Evolutionary conservation across 108 stramenopile species (phyloP).

Genomic region (Seminavis robusta): DNA sequence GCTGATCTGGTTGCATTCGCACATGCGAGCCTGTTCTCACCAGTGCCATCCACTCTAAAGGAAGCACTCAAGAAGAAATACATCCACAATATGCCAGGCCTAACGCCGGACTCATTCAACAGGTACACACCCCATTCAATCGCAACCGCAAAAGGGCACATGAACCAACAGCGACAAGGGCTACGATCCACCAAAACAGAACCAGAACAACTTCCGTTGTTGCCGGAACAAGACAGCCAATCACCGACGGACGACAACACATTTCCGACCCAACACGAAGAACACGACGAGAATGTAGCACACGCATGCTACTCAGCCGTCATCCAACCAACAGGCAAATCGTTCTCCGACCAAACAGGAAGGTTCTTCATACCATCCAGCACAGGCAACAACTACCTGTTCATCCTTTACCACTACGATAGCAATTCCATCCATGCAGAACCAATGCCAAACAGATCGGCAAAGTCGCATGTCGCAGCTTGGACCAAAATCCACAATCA

Average conservation of each 20-base stretch:
- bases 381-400: slow-evolving; percentile 22
- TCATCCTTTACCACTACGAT: too few species aligned
- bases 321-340: slow-evolving; percentile 7
- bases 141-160: slow-evolving; percentile 25
- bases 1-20: neutral
- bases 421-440: too few species aligned
- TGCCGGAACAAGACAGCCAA: too few species aligned
- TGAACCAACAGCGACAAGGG: slow-evolving; percentile 13
- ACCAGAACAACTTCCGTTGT: too few species aligned
- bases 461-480: too few species aligned
- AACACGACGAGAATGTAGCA: too few species aligned
- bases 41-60: neutral
- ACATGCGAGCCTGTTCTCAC: neutral
- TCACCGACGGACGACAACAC: too few species aligned
- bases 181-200: slow-evolving; percentile 21
- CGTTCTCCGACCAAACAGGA: slow-evolving; percentile 34
- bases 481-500: too few species aligned
- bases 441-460: too few species aligned
- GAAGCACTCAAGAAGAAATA: neutral
- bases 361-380: slow-evolving; percentile 18
- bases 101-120: neutral
- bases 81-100: slow-evolving; percentile 5
- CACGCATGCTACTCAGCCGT: slow-evolving; percentile 15
- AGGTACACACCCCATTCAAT: slow-evolving; percentile 9
- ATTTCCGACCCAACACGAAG: too few species aligned